A percentile compares a stretch with the other conserved stretches of the same genome.
Conservation (phyloP, 2,329 filamentous ascomycete species). For the Colletotrichum lupini region DNA sequence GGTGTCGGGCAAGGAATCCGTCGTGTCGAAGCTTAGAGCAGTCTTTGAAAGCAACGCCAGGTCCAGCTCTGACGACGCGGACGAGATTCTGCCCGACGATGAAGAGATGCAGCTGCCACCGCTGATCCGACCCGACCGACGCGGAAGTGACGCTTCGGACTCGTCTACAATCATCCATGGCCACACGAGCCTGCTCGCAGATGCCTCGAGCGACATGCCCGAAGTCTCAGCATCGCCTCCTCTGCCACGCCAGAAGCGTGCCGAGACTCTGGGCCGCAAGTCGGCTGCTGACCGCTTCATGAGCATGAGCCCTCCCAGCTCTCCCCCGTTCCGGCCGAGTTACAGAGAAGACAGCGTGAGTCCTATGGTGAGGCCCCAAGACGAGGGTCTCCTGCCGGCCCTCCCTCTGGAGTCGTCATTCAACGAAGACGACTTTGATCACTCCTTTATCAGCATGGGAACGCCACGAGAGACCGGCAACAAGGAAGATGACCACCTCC, state of each 20-base stretch:
- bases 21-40: constrained; percentile 4
- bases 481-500: constrained; percentile 74
- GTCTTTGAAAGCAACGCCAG: neutral
- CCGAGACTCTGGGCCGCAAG: constrained; percentile 8
- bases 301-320: constrained; percentile 60
- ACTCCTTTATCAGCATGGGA: constrained; percentile 46
- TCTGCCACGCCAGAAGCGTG: constrained; percentile 44
- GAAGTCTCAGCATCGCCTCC: constrained; percentile 59
- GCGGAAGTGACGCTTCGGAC: constrained; percentile 47
- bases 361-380: constrained; percentile 27
- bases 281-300: constrained; percentile 41
- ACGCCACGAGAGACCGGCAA: constrained; percentile 50
- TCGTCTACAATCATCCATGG: constrained; percentile 53
- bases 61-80: neutral
- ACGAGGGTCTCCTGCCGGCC: constrained; percentile 44
- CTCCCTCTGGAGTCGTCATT: constrained; percentile 57
- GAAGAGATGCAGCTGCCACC: constrained; percentile 51
- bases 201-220: constrained; percentile 54
- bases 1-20: neutral
- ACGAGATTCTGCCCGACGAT: constrained; percentile 8
- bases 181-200: constrained; percentile 50
- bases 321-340: constrained; percentile 50
- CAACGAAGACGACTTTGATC: constrained; percentile 60
- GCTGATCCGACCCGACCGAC: constrained; percentile 44
- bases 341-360: constrained; percentile 25